Evolutionary conservation across 257 asterid species (phyloP).

Genomic region (Osmanthus fragrans): DNA sequence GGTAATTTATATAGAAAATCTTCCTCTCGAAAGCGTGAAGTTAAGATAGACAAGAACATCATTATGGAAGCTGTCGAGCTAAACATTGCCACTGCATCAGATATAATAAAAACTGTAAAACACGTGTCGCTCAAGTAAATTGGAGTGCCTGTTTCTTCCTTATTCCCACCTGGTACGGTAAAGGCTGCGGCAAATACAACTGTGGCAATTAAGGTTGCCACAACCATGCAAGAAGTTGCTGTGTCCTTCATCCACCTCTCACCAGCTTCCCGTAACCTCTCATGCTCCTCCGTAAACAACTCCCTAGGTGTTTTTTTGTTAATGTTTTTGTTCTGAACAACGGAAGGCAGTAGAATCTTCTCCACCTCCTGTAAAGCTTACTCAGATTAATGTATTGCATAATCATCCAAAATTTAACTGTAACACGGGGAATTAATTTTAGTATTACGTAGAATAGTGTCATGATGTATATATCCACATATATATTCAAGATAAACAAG

Average conservation of each 20-base stretch:
- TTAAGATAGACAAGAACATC: conserved; percentile 26
- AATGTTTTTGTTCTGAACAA: conserved; percentile 10
- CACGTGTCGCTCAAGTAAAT: conserved; percentile 2
- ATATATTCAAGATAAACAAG: too few relatives aligned
- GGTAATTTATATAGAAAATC: conserved; percentile 20
- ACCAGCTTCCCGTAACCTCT: conserved; percentile 27
- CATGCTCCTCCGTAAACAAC: conserved; percentile 29
- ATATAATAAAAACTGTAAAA: conserved; percentile 28
- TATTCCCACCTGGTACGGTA: conserved; percentile 36
- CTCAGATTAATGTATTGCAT: not conserved
- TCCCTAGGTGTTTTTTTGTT: conserved; percentile 9
- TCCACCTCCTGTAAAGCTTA: conserved; percentile 33
- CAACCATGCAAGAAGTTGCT: conserved; percentile 41
- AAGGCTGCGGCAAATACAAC: conserved; percentile 39
- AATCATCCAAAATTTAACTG: too few relatives aligned
- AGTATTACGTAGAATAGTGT: too few relatives aligned
- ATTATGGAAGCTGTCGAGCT: conserved; percentile 14
- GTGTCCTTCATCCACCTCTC: conserved; percentile 44
- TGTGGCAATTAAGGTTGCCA: conserved; percentile 36
- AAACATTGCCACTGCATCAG: conserved; percentile 23
- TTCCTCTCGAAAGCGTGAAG: conserved; percentile 5
- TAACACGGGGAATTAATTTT: too few relatives aligned
- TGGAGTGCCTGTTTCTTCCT: conserved; percentile 24
- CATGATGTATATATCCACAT: too few relatives aligned
- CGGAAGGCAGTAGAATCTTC: conserved; percentile 27